A percentile compares a stretch with the other conserved stretches of the same genome.
phyloP scores from a whole-genome alignment of 2,329 filamentous ascomycete species.

The Fusarium verticillioides region DNA sequence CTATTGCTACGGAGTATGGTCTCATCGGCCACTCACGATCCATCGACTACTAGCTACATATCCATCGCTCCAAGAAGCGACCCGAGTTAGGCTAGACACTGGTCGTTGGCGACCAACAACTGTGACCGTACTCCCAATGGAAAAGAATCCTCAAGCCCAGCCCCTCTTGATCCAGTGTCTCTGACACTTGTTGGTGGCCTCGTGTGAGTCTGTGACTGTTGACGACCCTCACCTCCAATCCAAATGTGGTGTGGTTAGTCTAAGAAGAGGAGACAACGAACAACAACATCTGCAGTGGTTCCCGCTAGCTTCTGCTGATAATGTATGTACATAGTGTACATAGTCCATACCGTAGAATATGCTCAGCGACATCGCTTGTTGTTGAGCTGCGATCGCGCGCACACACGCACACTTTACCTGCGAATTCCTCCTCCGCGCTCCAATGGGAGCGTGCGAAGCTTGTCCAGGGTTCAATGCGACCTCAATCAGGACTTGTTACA shows the following conservation, averaged over 20 bases:
- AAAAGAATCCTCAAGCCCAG: conserved; percentile 28
- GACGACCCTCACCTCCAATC: conserved; percentile 37
- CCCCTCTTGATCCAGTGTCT: conserved; percentile 34
- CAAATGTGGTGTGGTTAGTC: conserved; percentile 28
- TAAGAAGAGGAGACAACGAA: conserved; percentile 21
- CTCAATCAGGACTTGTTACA: conserved; percentile 32
- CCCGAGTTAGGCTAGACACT: conserved; percentile 45
- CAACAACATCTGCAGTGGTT: conserved; percentile 23
- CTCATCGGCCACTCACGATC: conserved; percentile 40
- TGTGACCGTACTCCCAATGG: conserved; percentile 29
- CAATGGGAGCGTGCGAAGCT: conserved; percentile 33
- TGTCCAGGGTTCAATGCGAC: conserved; percentile 34
- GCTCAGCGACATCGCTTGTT: conserved; percentile 35
- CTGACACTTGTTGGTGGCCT: conserved; percentile 34
- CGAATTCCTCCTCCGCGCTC: conserved; percentile 24
- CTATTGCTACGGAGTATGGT: conserved; percentile 3
- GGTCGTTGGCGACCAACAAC: conserved; percentile 41
- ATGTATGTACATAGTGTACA: neutral
- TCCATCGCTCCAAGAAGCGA: conserved; percentile 31
- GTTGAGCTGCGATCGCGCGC: conserved; percentile 31
- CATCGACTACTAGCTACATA: conserved; percentile 43
- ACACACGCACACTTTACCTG: conserved; percentile 31
- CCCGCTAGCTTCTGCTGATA: conserved; percentile 24
- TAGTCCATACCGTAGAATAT: conserved; percentile 8
- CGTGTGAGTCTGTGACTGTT: conserved; percentile 33